Evolutionary conservation across 2,329 filamentous ascomycete species (phyloP).

Genomic region (Cylindrodendrum hubeiense): DNA sequence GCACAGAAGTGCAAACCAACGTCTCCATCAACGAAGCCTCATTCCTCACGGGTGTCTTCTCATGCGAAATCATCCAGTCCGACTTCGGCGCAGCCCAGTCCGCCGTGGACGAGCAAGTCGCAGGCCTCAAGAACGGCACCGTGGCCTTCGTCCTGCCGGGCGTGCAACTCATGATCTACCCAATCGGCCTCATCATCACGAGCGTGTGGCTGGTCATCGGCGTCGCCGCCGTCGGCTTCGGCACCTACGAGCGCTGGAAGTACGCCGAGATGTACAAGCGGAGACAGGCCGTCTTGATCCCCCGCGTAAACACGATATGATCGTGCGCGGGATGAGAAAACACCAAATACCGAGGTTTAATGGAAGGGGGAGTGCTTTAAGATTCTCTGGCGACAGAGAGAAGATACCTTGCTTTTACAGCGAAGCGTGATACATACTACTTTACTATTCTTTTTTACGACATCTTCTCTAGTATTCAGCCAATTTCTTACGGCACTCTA

Average conservation of each 20-base stretch:
- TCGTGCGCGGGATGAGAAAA: neutral
- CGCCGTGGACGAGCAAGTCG: constrained; percentile 62
- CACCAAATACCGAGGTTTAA: neutral
- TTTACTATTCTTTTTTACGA: constrained; percentile 22
- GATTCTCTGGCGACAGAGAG: constrained; percentile 11
- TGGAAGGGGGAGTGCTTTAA: constrained; percentile 13
- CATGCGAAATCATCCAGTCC: constrained; percentile 66
- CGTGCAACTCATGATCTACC: constrained; percentile 75
- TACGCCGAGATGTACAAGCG: constrained; percentile 74
- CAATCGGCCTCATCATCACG: constrained; percentile 76
- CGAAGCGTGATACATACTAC: constrained; percentile 23
- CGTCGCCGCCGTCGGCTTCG: constrained; percentile 69
- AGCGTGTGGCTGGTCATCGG: constrained; percentile 71
- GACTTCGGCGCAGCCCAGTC: constrained; percentile 61
- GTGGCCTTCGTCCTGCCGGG: constrained; percentile 78
- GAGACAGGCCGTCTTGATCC: constrained; percentile 35
- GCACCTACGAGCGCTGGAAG: constrained; percentile 75
- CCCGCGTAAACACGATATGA: constrained; percentile 31
- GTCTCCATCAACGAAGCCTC: constrained; percentile 78
- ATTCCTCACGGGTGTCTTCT: constrained; percentile 79
- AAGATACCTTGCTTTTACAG: constrained; percentile 29
- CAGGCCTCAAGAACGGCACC: constrained; percentile 61
- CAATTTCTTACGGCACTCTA: constrained; percentile 36
- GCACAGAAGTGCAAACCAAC: constrained; percentile 69
- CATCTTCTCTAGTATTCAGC: constrained; percentile 36